Evolutionary conservation across 805 yeast genomes (phyloP), one percentile per base, ranked within the genome.

Genomic region (Kuraishia hungarica): DNA sequence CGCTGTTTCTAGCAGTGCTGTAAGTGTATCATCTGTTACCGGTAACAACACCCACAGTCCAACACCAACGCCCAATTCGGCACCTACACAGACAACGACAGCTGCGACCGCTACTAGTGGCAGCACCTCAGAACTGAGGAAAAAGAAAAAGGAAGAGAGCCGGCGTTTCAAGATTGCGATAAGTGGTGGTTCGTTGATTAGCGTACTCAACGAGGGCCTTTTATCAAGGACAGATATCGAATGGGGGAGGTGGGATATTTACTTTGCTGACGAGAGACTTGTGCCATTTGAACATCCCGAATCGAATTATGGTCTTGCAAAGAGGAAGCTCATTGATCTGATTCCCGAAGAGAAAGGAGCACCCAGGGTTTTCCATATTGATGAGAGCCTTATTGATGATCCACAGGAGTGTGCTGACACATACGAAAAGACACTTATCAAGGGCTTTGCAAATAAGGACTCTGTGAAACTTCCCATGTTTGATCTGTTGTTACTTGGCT

Each of bases 191-290:
- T 90, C 97, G 2, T 78, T 94, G 58, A 84, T 94, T 56, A 84
- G 86, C 58, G 96, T 93, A 48, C 76, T 94, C 53, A 82, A 88
- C 55, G 92, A 93, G 69, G 99, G 98, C 13, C 75, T 94, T 58
- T 70, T 93, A 56, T 78, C 81, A 47, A 78, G 96, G 63, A 71
- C 72, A 54, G 80, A 79, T 51, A 84, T 94, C 23, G 86, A 84
- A 61, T 93, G 97, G 97, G 85, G 82, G 51, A 86, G 84, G 66
- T 93, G 98, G 98, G 97, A 93, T 69, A 82, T 93, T 52, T 93
- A 90, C 70, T 92, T 93, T 73, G 97, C 97, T 5, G 98, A 93
- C 71, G 98, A 93, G 74, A 82, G 98, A 69, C 76, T 93, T 59
- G 98, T 93, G 48, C 94, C 97, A 49, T 89, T 90, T 60, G 86